phyloP scores from a whole-genome alignment of 163 green algal genomes.

The Chloromonas sp. region DNA sequence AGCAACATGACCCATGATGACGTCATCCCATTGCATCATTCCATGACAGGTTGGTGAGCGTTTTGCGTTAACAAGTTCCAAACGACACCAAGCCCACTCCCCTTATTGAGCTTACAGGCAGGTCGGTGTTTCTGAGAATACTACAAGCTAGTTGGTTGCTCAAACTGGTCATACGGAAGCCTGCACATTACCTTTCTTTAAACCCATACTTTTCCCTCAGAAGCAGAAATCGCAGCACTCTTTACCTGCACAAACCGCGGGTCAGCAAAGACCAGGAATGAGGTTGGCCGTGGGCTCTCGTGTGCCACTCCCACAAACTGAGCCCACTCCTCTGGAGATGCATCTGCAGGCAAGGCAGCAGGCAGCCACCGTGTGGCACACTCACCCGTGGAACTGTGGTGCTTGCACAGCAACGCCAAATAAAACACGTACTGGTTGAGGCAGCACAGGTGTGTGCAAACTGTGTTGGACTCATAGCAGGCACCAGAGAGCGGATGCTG shows the following conservation, averaged over 20 bases:
- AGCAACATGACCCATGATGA: not conserved
- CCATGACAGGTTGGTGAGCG: not conserved
- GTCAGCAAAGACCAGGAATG: constrained; percentile 38
- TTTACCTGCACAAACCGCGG: constrained; percentile 30
- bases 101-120: not conserved
- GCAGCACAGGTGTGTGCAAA: not conserved
- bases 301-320: constrained; percentile 34
- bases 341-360: constrained; percentile 12
- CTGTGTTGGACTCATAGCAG: not conserved
- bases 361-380: not conserved
- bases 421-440: not conserved
- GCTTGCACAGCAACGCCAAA: not conserved
- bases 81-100: not conserved
- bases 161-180: not conserved
- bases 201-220: too few species aligned
- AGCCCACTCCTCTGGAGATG: constrained; percentile 24
- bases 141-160: too few species aligned
- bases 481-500: not conserved
- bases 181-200: too few species aligned
- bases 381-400: not conserved
- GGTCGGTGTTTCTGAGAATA: too few species aligned
- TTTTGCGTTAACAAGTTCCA: not conserved
- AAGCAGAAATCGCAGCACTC: not conserved
- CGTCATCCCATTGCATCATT: not conserved
- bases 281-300: constrained; percentile 27